Percentiles rank a stretch among this genome's conserved stretches.
These are phyloP conservation scores for Phialophora expanda DNA, from an alignment of 2,329 filamentous ascomycete species.

Conservation along the genomic window DNA sequence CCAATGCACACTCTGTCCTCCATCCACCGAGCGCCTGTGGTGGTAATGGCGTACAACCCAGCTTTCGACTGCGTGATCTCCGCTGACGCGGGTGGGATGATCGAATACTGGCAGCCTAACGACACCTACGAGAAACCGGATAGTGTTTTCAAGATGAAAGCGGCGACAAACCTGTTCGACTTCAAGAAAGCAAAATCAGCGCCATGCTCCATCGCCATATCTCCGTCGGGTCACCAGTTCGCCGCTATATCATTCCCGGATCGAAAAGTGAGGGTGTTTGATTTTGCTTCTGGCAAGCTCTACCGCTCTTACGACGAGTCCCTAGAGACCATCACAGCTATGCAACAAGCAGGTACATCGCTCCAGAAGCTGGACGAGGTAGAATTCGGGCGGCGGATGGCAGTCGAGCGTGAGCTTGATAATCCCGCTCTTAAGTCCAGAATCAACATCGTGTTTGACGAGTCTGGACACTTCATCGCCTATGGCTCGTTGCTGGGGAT, in stretches of 20 bases:
- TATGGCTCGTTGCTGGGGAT: conserved; percentile 91
- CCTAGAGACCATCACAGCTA: conserved; percentile 82
- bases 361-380: conserved; percentile 82
- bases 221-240: conserved; percentile 83
- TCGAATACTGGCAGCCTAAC: conserved; percentile 89
- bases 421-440: conserved; percentile 69
- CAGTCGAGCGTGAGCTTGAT: conserved; percentile 84
- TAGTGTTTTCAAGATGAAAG: conserved; percentile 91
- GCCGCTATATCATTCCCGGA: conserved; percentile 91
- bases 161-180: conserved; percentile 90
- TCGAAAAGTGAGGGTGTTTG: conserved; percentile 89
- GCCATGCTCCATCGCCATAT: conserved; percentile 81
- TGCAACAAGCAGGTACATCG: conserved; percentile 92
- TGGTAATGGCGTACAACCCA: conserved; percentile 87
- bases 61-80: conserved; percentile 89
- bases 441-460: conserved; percentile 90
- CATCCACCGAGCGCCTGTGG: conserved; percentile 81
- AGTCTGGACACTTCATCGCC: conserved; percentile 91
- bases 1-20: conserved; percentile 78
- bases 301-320: conserved; percentile 96
- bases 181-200: conserved; percentile 94
- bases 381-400: conserved; percentile 87
- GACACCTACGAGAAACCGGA: conserved; percentile 86
- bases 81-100: conserved; percentile 85
- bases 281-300: conserved; percentile 86